Percentiles rank a stretch among this genome's conserved stretches.
These are phyloP conservation scores for Aspergillus latus DNA, from an alignment of 2,329 filamentous ascomycete species.

Conservation along the genomic window DNA sequence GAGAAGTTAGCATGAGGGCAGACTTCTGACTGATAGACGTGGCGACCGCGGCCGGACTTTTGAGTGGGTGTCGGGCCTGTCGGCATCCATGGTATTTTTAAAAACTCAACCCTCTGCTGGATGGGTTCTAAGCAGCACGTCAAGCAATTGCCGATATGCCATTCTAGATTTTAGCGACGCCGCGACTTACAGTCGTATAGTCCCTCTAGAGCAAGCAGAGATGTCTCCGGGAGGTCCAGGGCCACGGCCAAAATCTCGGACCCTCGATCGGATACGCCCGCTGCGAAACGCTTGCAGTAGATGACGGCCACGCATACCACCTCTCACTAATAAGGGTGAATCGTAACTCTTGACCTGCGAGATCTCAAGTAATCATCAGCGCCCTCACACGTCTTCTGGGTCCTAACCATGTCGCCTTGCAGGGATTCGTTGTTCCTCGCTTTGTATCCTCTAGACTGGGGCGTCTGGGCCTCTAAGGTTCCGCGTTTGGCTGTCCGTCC, in stretches of 20 bases:
- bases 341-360: background rate
- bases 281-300: background rate
- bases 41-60: constrained; percentile 2
- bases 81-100: background rate
- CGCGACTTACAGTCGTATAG: background rate
- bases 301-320: background rate
- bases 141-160: background rate
- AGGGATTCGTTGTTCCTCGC: background rate
- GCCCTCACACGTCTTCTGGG: background rate
- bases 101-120: background rate
- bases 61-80: background rate
- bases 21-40: background rate
- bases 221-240: background rate
- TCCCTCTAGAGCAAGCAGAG: background rate
- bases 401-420: background rate
- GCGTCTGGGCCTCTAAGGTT: background rate
- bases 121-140: background rate
- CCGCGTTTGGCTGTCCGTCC: background rate
- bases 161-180: background rate
- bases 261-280: background rate
- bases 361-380: background rate
- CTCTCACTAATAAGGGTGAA: background rate
- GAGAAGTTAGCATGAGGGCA: background rate
- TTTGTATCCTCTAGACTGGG: background rate
- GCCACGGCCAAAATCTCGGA: background rate